A percentile compares a stretch with the other conserved stretches of the same genome.
phyloP scores from a whole-genome alignment of 225 moss, liverwort and hornwort genomes.

The Pseudisothecium myosuroides region DNA sequence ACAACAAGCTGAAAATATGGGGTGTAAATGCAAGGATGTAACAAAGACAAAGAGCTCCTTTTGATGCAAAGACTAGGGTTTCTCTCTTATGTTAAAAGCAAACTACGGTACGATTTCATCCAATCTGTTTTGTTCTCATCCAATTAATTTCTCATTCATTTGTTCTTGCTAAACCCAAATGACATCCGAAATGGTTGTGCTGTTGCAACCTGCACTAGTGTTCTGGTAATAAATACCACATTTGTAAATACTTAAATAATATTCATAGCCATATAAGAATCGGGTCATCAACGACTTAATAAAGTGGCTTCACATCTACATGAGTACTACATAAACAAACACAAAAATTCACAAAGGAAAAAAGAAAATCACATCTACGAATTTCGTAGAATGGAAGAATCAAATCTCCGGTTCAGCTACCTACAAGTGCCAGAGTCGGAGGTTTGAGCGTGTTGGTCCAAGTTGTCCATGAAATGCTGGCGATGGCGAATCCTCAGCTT shows the following conservation, averaged over 20 bases:
- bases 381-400: not conserved
- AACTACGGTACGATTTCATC: fast-evolving
- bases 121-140: fast-evolving
- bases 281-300: not conserved
- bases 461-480: not conserved
- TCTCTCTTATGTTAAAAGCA: not conserved
- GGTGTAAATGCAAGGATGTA: not conserved
- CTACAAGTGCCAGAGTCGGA: not conserved
- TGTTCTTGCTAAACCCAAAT: not conserved
- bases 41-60: not conserved
- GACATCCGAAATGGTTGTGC: too few relatives aligned
- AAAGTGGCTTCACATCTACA: not conserved
- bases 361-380: not conserved
- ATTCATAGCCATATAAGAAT: not conserved
- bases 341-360: not conserved
- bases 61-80: not conserved
- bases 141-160: not conserved
- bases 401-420: not conserved
- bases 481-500: not conserved
- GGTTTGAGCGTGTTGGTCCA: not conserved
- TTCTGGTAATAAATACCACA: too few relatives aligned
- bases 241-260: not conserved
- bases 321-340: not conserved
- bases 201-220: not conserved
- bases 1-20: not conserved